Conservation (phyloP, 768 basidiomycete species). For the Strobilomyces confusus region DNA sequence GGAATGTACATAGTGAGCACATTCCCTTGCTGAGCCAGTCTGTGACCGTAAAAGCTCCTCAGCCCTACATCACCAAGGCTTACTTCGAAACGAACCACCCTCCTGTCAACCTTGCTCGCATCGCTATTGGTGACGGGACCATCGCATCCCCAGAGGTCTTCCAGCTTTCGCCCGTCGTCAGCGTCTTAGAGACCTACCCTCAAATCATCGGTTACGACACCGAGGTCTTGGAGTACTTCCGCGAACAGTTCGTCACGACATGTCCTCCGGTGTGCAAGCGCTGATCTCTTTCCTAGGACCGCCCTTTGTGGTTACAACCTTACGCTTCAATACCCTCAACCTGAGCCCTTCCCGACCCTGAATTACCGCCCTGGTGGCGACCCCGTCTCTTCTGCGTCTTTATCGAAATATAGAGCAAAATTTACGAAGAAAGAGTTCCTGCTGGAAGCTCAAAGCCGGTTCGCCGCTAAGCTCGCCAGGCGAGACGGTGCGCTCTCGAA, state of each 20-base stretch:
- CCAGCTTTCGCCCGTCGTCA: conserved; percentile 52
- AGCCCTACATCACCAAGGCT: conserved; percentile 76
- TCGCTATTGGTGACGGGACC: conserved; percentile 69
- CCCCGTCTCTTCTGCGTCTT: neutral
- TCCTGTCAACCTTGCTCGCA: conserved; percentile 63
- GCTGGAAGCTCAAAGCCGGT: conserved; percentile 22
- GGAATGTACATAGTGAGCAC: conserved; percentile 62
- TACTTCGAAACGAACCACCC: conserved; percentile 61
- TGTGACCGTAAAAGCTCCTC: neutral
- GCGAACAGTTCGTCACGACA: conserved; percentile 50
- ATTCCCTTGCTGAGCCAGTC: neutral
- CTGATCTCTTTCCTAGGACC: conserved; percentile 35
- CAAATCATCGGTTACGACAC: conserved; percentile 72
- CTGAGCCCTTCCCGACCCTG: conserved; percentile 42
- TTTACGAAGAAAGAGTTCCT: conserved; percentile 19
- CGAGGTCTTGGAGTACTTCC: conserved; percentile 64
- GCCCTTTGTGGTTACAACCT: conserved; percentile 63
- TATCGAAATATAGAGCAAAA: conserved; percentile 13
- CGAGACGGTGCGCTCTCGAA: conserved; percentile 20
- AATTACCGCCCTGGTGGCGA: conserved; percentile 15
- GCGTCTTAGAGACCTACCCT: conserved; percentile 67
- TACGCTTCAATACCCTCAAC: conserved; percentile 67
- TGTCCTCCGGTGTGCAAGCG: neutral
- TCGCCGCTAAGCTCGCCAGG: conserved; percentile 18
- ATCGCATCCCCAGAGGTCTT: conserved; percentile 50